Evolutionary conservation across 305 asterid species (phyloP).

Genomic region (Plantago coronopus): DNA sequence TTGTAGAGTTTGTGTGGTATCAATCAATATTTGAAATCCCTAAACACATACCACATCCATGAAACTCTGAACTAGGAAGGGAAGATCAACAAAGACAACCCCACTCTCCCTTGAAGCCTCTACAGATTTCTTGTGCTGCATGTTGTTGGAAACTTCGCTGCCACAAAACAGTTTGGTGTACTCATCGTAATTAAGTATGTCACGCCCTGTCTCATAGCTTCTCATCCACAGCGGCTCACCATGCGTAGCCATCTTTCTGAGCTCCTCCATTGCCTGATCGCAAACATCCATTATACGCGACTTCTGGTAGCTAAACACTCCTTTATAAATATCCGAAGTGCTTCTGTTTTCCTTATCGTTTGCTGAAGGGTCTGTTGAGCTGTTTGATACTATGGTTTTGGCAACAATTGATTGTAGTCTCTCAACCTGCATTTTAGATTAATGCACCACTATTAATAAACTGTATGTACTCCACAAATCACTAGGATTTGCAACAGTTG

Average conservation of each 20-base stretch:
- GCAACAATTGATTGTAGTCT: conserved; percentile 48
- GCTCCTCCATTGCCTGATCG: conserved; percentile 51
- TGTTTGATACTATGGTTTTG: conserved; percentile 43
- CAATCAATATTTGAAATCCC: neutral
- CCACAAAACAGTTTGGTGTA: conserved; percentile 43
- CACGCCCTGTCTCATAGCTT: conserved; percentile 75
- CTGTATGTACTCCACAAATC: neutral
- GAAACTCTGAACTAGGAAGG: conserved; percentile 65
- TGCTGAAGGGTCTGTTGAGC: conserved; percentile 41
- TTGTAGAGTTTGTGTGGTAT: neutral
- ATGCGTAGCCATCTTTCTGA: conserved; percentile 54
- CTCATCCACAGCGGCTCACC: conserved; percentile 72
- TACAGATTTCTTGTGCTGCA: conserved; percentile 39
- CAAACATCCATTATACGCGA: conserved; percentile 42
- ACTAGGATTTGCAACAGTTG: neutral
- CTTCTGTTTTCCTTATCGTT: conserved; percentile 46
- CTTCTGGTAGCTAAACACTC: conserved; percentile 44
- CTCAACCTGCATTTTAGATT: conserved; percentile 47
- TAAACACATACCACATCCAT: conserved; percentile 58
- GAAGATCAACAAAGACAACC: conserved; percentile 49
- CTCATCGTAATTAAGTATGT: conserved; percentile 87
- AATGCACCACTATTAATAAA: neutral
- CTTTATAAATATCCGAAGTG: conserved; percentile 34
- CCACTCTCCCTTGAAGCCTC: conserved; percentile 82
- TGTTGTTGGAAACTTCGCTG: conserved; percentile 14